Evolutionary conservation across 2,329 filamentous ascomycete genomes (phyloP).

Genomic region (Ophiocordyceps camponoti-saundersi): DNA sequence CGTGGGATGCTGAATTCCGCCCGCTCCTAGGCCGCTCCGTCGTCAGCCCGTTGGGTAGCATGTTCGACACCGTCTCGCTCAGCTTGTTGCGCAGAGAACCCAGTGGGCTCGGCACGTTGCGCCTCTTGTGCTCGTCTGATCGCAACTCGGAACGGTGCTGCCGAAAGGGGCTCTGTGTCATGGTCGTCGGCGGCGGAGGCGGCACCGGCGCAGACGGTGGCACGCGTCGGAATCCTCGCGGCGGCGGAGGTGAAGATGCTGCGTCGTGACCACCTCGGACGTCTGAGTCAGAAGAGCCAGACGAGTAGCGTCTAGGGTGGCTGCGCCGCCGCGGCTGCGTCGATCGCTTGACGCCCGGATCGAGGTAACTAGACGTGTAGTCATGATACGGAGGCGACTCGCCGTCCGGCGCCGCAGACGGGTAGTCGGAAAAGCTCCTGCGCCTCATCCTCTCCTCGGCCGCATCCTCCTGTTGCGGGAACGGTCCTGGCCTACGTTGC

Average conservation of each 20-base stretch:
- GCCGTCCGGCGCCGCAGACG: constrained; percentile 18
- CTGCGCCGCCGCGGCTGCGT: constrained; percentile 26
- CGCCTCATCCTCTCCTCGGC: constrained; percentile 25
- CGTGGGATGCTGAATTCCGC: constrained; percentile 13
- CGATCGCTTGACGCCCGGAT: constrained; percentile 15
- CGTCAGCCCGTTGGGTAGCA: constrained; percentile 20
- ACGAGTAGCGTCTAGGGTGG: constrained; percentile 26
- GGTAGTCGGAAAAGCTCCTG: constrained; percentile 34
- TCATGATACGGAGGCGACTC: constrained; percentile 9
- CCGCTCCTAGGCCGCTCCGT: constrained; percentile 19
- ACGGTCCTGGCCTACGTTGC: constrained; percentile 14
- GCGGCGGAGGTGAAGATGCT: constrained; percentile 10
- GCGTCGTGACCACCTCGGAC: constrained; percentile 9
- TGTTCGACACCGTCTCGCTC: constrained; percentile 24
- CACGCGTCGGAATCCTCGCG: constrained; percentile 13
- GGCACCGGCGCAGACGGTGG: constrained; percentile 12
- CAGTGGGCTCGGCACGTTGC: constrained; percentile 19
- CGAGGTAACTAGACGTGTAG: constrained; percentile 15
- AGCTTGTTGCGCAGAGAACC: constrained; percentile 24
- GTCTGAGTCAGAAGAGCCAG: constrained; percentile 24
- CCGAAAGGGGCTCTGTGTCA: constrained; percentile 7
- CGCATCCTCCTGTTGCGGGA: constrained; percentile 9
- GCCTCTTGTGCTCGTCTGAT: constrained; percentile 18
- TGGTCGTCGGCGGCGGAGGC: constrained; percentile 9
- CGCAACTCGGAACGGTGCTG: constrained; percentile 16